Conservation (phyloP, 1,284 basidiomycete species). For the Trichosporon asahii region DNA sequence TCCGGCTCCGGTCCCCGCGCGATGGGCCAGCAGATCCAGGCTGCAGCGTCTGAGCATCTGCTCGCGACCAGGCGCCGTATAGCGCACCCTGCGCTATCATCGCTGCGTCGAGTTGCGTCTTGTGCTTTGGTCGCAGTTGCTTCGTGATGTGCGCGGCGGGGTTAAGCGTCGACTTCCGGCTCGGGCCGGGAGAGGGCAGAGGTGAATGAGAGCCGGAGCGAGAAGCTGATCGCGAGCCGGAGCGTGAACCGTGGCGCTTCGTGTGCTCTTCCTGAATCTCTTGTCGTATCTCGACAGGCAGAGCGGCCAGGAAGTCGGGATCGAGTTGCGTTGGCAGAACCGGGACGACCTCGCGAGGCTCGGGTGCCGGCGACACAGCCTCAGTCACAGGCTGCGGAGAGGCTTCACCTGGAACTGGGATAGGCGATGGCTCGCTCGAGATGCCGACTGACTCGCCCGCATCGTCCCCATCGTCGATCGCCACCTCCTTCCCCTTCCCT, state of each 20-base stretch:
- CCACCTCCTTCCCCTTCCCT: neutral
- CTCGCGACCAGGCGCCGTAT: constrained; percentile 37
- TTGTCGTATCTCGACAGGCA: constrained; percentile 35
- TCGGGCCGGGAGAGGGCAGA: neutral
- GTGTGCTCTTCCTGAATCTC: constrained; percentile 37
- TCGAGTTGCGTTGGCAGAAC: constrained; percentile 27
- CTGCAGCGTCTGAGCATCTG: neutral
- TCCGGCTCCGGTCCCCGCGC: neutral
- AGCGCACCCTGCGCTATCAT: constrained; percentile 38
- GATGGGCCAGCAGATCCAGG: neutral
- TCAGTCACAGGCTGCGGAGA: neutral
- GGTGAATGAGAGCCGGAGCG: neutral
- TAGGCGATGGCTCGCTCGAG: neutral
- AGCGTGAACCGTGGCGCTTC: neutral
- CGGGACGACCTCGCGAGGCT: neutral
- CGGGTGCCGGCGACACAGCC: neutral
- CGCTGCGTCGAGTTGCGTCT: constrained; percentile 39
- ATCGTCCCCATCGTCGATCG: neutral
- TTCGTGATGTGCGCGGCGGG: constrained; percentile 45
- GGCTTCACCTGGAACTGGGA: neutral
- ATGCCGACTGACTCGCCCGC: neutral
- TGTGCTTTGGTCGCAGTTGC: constrained; percentile 45
- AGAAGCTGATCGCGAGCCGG: neutral
- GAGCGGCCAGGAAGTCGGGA: constrained; percentile 42
- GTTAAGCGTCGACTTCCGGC: constrained; percentile 20